A percentile compares a stretch with the other conserved stretches of the same genome.
These are phyloP conservation scores for Plasmodium yoelii DNA, from an alignment of 169 alveolate genomes.

Conservation along the genomic window DNA sequence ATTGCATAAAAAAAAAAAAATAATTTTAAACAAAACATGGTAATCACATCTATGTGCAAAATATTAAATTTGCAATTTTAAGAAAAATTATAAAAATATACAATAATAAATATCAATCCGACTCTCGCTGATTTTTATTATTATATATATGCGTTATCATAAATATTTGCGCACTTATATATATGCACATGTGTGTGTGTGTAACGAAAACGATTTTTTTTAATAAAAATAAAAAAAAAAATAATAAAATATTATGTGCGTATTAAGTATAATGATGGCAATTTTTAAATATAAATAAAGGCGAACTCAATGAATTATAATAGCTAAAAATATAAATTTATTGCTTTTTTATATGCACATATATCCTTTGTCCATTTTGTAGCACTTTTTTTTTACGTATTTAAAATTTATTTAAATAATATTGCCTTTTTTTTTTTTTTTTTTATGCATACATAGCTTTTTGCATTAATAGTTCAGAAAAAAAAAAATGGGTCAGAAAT, in stretches of 20 bases:
- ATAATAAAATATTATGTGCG: no score
- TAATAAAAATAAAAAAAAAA: no score
- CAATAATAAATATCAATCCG: neutral
- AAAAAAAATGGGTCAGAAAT: slow-evolving; percentile 8
- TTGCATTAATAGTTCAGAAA: slow-evolving; percentile 54
- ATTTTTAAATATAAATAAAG: neutral
- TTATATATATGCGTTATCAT: neutral
- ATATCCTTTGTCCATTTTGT: slow-evolving; percentile 12
- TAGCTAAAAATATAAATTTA: slow-evolving; percentile 12
- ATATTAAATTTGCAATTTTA: neutral
- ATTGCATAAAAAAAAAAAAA: neutral
- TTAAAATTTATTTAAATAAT: slow-evolving; percentile 41
- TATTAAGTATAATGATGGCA: neutral
- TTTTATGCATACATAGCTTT: slow-evolving; percentile 58
- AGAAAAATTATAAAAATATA: slow-evolving; percentile 2
- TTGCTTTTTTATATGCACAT: slow-evolving; percentile 36
- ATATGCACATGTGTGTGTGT: neutral
- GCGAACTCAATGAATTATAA: neutral
- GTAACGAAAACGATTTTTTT: neutral
- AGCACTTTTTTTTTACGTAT: slow-evolving; percentile 12
- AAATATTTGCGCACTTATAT: slow-evolving; percentile 3
- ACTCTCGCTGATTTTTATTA: neutral
- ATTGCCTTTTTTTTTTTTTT: slow-evolving; percentile 36
- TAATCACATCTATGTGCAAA: slow-evolving; percentile 45
- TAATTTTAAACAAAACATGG: neutral